Percentiles rank a stretch among this genome's conserved stretches.
Evolutionary conservation across 441 rosid species (phyloP).

Genomic region (Viola pubescens): DNA sequence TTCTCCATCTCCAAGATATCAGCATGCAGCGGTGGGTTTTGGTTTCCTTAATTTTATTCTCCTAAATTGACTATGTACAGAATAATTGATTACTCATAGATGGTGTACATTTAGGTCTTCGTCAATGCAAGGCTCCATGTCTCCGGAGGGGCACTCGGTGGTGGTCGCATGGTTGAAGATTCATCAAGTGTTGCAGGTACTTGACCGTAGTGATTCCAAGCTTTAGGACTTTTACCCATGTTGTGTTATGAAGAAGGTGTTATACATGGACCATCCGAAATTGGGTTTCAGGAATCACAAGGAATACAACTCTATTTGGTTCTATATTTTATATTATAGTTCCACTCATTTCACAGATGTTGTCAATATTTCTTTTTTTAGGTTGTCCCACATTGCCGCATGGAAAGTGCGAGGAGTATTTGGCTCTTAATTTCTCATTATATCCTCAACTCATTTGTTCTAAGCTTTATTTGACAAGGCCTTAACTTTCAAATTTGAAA

Average conservation of each 20-base stretch:
- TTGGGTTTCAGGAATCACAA: background rate
- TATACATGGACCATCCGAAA: background rate
- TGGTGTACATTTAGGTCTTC: constrained; percentile 53
- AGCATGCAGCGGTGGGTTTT: constrained; percentile 93
- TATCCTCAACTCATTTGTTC: constrained; percentile 5
- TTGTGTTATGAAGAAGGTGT: background rate
- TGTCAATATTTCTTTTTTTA: too few species aligned
- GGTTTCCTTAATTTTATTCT: constrained; percentile 6
- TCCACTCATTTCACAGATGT: too few species aligned
- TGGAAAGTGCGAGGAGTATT: too few species aligned
- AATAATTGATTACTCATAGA: constrained; percentile 14
- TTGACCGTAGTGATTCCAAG: constrained; percentile 15
- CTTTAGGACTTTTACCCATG: background rate
- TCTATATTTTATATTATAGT: too few species aligned
- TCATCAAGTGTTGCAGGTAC: constrained; percentile 97
- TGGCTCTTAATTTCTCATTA: constrained; percentile 1
- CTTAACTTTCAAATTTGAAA: too few species aligned
- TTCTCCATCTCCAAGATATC: constrained; percentile 97
- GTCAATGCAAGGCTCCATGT: constrained; percentile 98
- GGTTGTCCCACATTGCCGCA: too few species aligned
- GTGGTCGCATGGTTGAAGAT: constrained; percentile 99
- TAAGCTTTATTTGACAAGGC: background rate
- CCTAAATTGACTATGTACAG: constrained; percentile 6
- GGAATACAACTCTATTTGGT: background rate
- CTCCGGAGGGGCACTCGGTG: constrained; percentile 99